Conservation (phyloP, 257 asterid species). For the Jaltomata sinuosa region DNA sequence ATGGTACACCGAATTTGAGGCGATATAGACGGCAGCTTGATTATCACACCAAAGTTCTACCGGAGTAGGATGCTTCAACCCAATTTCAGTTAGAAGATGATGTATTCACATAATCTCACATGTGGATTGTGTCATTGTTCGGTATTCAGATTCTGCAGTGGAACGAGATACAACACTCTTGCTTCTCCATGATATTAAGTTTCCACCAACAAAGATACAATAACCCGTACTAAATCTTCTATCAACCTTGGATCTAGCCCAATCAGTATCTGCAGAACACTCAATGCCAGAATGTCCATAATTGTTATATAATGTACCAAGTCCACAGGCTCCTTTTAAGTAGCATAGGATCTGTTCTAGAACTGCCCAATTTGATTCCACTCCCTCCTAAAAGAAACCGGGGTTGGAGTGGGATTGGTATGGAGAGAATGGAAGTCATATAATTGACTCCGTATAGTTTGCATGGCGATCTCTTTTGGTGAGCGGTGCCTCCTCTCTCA, state of each 20-base stretch:
- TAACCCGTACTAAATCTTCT: background rate
- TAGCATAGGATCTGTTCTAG: background rate
- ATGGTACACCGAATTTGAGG: no score
- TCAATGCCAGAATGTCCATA: background rate
- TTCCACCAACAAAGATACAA: no score
- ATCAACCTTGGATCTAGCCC: background rate
- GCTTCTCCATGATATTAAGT: no score
- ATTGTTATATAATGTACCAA: background rate
- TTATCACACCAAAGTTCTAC: no score
- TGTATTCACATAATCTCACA: no score
- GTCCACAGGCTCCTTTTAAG: background rate
- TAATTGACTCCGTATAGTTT: background rate
- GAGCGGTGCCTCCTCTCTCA: background rate
- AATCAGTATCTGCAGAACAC: background rate
- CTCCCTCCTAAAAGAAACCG: background rate
- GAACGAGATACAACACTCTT: no score
- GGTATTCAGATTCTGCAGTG: no score
- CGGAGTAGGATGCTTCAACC: no score
- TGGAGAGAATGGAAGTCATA: background rate
- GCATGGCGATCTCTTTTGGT: background rate
- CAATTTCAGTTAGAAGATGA: no score
- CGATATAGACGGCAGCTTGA: no score
- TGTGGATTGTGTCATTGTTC: no score
- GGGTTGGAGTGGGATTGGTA: background rate
- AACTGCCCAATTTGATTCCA: background rate